A percentile compares a stretch with the other conserved stretches of the same genome.
Evolutionary conservation across 208 protist genomes (phyloP).

Genomic region (Zelonia costaricensis): DNA sequence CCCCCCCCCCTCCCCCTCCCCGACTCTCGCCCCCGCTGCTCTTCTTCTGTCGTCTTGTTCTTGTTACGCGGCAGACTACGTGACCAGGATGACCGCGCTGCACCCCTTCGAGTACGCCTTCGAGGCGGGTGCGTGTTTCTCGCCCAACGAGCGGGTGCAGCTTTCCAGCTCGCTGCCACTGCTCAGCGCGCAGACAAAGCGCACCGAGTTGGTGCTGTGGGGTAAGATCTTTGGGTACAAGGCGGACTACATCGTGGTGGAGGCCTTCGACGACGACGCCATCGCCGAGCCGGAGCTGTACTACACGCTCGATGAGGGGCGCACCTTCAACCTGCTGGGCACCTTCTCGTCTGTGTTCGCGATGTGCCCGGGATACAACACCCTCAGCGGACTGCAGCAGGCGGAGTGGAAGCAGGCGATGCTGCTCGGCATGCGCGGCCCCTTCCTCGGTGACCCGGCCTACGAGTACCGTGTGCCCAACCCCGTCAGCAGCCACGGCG

Average conservation of each 20-base stretch:
- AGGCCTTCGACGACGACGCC: conserved; percentile 76
- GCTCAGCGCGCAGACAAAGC: conserved; percentile 63
- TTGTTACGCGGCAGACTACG: conserved; percentile 17
- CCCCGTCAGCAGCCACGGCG: background rate
- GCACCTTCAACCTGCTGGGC: conserved; percentile 80
- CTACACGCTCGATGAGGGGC: conserved; percentile 79
- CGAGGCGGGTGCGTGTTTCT: conserved; percentile 27
- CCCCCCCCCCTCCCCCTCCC: background rate
- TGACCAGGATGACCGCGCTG: conserved; percentile 51
- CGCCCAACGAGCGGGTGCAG: conserved; percentile 68
- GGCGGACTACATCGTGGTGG: conserved; percentile 82
- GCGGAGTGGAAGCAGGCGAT: conserved; percentile 70
- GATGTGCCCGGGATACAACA: conserved; percentile 25
- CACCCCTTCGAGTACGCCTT: conserved; percentile 71
- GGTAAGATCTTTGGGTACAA: conserved; percentile 86
- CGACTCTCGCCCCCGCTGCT: background rate
- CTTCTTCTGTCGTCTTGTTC: background rate
- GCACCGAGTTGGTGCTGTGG: conserved; percentile 68
- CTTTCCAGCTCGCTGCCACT: conserved; percentile 75
- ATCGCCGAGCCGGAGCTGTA: conserved; percentile 78
- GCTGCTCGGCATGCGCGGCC: conserved; percentile 64
- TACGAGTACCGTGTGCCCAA: conserved; percentile 84
- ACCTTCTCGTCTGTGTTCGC: conserved; percentile 65
- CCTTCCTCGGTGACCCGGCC: conserved; percentile 82
- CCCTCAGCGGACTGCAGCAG: conserved; percentile 29